Base-by-base conservation (phyloP, 116 monocot genomes). In the Trichopus zeylanicus region DNA sequence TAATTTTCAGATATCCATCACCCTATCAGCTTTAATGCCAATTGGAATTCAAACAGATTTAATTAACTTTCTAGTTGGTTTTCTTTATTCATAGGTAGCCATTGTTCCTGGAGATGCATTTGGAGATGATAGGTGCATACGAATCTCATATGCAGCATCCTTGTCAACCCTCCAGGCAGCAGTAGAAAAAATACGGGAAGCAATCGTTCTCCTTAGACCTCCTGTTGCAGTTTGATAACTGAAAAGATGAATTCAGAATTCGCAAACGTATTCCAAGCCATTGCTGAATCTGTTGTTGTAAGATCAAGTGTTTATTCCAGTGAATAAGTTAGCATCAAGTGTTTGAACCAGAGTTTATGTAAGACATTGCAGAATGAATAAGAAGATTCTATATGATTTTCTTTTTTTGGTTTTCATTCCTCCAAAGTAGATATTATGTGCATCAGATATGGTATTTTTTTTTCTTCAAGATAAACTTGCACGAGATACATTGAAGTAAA, bases 41-140 rank as follows among this genome's bases (percentile, higher is more conserved):
- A n/a, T n/a, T n/a, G n/a, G n/a, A n/a, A n/a, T n/a, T n/a, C n/a
- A n/a, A n/a, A n/a, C n/a, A n/a, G n/a, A n/a, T n/a, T n/a, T n/a
- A n/a, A n/a, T n/a, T n/a, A n/a, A n/a, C n/a, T n/a, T n/a, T n/a
- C n/a, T n/a, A n/a, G n/a, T n/a, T n/a, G n/a, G n/a, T 65, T 26
- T 35, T 18, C 71, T 62, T 21, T 19, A 29, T 61, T 37, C 22
- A 59, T 70, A 93, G 93, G 88, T 93, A 58, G 93, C 93, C 6
- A 65, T 93, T 46, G 85, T 93, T 48, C 88, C 93, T 19, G 88
- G 93, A 31, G 85, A 76, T 67, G 93, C 93, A 42, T 93, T 88
- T 68, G 93, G 93, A 2, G 93, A 93, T 58, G 88, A 93, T 27
- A 88, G 57, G 46, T 88, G 93, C 56, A 58, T 93, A 5, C 56